phyloP scores from a whole-genome alignment of 176 grass and related monocot genomes.

The Coix lacrymajobi region DNA sequence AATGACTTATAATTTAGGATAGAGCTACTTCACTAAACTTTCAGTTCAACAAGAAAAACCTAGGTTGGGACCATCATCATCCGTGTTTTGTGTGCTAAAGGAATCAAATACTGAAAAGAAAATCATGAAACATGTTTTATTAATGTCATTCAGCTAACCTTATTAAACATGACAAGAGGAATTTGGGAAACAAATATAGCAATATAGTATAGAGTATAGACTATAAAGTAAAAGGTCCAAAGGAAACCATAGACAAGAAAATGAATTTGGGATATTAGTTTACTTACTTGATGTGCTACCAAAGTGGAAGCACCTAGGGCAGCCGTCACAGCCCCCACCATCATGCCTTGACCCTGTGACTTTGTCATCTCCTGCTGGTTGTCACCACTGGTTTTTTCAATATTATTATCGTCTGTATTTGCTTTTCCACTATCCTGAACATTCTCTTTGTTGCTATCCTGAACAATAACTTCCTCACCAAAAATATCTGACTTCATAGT shows the following conservation, averaged over 20 bases:
- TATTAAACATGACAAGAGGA: conserved; percentile 12
- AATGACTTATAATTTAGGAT: too few relatives aligned
- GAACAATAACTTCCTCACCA: conserved; percentile 27
- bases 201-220: not conserved
- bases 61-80: not conserved
- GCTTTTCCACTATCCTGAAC: conserved; percentile 6
- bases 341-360: conserved; percentile 49
- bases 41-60: not conserved
- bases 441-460: conserved; percentile 7
- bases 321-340: conserved; percentile 93
- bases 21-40: not conserved
- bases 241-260: not conserved
- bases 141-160: conserved; percentile 4
- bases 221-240: not conserved
- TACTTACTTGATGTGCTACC: conserved; percentile 67
- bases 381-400: conserved; percentile 13
- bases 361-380: conserved; percentile 28
- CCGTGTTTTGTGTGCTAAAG: not conserved
- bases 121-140: not conserved
- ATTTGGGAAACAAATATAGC: not conserved
- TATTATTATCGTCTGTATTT: conserved; percentile 10
- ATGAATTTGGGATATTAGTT: conserved; percentile 5
- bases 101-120: not conserved
- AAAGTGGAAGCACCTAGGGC: conserved; percentile 84
- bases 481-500: conserved; percentile 19